Evolutionary conservation across 495 filamentous ascomycete species (phyloP).

Genomic region (Annulohypoxylon maeteangense): DNA sequence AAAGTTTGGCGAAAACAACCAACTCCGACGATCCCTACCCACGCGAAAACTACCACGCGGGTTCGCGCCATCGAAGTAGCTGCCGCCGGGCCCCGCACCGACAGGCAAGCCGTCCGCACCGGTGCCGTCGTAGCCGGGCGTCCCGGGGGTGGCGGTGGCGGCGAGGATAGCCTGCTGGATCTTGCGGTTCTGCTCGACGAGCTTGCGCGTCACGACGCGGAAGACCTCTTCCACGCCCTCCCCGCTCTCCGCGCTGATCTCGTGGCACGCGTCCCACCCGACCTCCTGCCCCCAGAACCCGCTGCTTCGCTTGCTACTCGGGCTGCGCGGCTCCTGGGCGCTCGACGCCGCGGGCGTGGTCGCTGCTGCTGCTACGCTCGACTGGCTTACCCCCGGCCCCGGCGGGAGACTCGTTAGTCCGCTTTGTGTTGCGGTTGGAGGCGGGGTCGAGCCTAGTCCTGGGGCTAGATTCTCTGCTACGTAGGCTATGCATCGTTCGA

Average conservation of each 20-base stretch:
- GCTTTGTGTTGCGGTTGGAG: constrained; percentile 64
- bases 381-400: constrained; percentile 33
- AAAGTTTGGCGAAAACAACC: constrained; percentile 66
- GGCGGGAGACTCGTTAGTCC: constrained; percentile 40
- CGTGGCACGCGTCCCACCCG: constrained; percentile 96
- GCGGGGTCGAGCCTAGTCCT: constrained; percentile 69
- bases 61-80: constrained; percentile 60
- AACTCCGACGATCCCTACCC: constrained; percentile 70
- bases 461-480: constrained; percentile 89
- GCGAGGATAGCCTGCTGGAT: constrained; percentile 65
- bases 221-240: constrained; percentile 99
- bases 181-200: constrained; percentile 89
- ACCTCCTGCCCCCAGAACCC: constrained; percentile 93
- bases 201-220: constrained; percentile 89
- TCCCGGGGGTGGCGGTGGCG: constrained; percentile 55
- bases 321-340: constrained; percentile 64
- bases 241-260: constrained; percentile 92
- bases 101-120: constrained; percentile 17
- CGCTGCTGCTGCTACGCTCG: constrained; percentile 39
- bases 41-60: constrained; percentile 68
- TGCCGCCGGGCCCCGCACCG: neutral
- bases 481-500: constrained; percentile 93
- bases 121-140: constrained; percentile 42
- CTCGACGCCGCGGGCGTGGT: constrained; percentile 42
- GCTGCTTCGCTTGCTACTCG: constrained; percentile 79